These are phyloP conservation scores for Vaccinium myrtillus DNA, from an alignment of 148 eudicot genomes.

Conservation along the genomic window DNA sequence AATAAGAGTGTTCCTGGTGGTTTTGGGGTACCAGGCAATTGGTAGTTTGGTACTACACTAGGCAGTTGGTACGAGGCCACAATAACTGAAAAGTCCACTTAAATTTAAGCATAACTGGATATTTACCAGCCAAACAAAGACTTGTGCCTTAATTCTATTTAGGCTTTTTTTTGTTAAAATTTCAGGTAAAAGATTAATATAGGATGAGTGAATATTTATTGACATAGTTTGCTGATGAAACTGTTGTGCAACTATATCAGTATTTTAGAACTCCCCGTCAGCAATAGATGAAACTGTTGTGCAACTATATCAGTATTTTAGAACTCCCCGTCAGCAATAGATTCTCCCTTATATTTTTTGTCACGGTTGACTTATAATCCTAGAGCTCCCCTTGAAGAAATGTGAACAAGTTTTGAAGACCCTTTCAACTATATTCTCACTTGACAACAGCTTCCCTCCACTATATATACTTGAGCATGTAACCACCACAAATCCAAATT, in stretches of 20 bases:
- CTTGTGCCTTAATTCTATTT: neutral
- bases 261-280: neutral
- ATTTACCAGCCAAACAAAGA: neutral
- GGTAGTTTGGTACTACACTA: neutral
- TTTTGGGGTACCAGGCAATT: neutral
- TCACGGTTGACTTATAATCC: neutral
- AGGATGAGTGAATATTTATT: neutral
- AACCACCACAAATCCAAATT: slow-evolving; percentile 9
- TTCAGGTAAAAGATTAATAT: neutral
- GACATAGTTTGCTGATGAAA: neutral
- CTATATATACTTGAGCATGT: neutral
- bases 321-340: neutral
- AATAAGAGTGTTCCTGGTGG: neutral
- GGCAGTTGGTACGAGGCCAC: neutral
- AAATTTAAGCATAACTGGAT: neutral
- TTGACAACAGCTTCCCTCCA: slow-evolving; percentile 12
- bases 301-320: neutral
- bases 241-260: neutral
- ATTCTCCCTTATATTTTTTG: neutral
- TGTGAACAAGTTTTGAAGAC: slow-evolving; percentile 22
- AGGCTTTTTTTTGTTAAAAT: neutral
- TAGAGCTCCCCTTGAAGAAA: slow-evolving; percentile 2
- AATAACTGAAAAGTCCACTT: neutral
- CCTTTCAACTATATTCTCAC: slow-evolving; percentile 10
- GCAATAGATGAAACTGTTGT: neutral